Percentiles rank a stretch among this genome's conserved stretches.
Evolutionary conservation across 805 yeast species (phyloP).

Genomic region (Alloascoidea hylecoeti): DNA sequence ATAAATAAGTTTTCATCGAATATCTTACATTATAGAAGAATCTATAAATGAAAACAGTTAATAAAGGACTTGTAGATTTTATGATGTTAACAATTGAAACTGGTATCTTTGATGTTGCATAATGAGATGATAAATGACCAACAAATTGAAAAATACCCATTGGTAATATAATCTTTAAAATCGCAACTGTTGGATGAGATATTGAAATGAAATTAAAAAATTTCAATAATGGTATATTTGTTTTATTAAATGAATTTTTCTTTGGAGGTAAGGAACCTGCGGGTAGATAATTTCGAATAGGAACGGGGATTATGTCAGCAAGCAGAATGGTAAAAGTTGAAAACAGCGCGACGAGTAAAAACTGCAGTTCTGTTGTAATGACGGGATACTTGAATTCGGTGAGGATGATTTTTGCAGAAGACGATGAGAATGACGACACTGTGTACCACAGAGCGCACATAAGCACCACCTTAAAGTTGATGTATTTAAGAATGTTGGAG

Average conservation of each 20-base stretch:
- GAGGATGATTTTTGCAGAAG: constrained; percentile 67
- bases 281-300: constrained; percentile 15
- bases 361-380: constrained; percentile 83
- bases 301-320: constrained; percentile 18
- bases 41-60: constrained; percentile 73
- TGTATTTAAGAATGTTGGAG: neutral
- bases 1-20: constrained; percentile 52
- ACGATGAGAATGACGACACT: constrained; percentile 67
- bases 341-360: constrained; percentile 46
- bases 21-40: constrained; percentile 43
- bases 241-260: constrained; percentile 9
- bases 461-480: constrained; percentile 16
- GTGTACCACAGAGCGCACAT: constrained; percentile 73
- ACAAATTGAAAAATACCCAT: constrained; percentile 90
- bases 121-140: constrained; percentile 85
- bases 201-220: neutral
- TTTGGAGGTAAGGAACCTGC: constrained; percentile 10
- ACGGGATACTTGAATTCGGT: constrained; percentile 63
- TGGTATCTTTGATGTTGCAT: constrained; percentile 84
- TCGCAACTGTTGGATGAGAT: constrained; percentile 30
- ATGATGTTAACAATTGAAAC: constrained; percentile 93
- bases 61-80: constrained; percentile 81
- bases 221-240: neutral
- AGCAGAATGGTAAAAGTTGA: constrained; percentile 36
- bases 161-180: constrained; percentile 63